Base-by-base conservation (phyloP, 441 rosid genomes). In the Erysimum cheiri region DNA sequence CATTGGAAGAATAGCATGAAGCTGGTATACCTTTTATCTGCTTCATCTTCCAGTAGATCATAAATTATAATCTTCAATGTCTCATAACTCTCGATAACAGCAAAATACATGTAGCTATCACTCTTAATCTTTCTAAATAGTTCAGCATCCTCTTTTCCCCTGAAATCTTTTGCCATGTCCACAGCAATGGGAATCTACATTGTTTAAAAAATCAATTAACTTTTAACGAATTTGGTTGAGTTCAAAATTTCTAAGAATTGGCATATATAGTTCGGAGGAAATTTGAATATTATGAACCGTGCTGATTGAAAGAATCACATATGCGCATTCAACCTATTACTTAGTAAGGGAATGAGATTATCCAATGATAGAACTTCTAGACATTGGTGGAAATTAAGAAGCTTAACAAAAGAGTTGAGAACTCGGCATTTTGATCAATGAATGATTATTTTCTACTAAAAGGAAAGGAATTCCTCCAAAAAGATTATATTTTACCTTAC, bases 151-250 rank as follows among this genome's bases (percentile, higher is more conserved):
- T 85, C 93, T 79, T 80, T 86, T 46, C 85, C 90, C 70, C 76
- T 89, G 77, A 88, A 93, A 76, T 96, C 97, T 83, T 91, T 96
- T 80, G 97, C 98, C 97, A 89, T 93, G 82, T 93, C 96, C 80
- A 96, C 79, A 63, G 98, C 99, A 67, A 93, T 93, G 12, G 96
- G 98, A 76, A 96, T 93, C 99, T 96, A 71, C 64, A 73, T 46
- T 36, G 63, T 61, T 44, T 26, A 41, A 62, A 64, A 60, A 29
- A 6, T 11, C 36, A 17, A 63, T 24, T 68, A 64, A 10, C 56
- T 33, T 48, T 26, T 13, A 53, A 32, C 63, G 35, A 71, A 70
- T 15, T 55, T 40, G 48, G 36, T 48, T 35, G 49, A 37, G 40
- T 19, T 39, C 37, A 65, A 56, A 44, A 69, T 15, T 19, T 53